Evolutionary conservation across 345 rosid species (phyloP).

Genomic region (Melaleuca quinquenervia): DNA sequence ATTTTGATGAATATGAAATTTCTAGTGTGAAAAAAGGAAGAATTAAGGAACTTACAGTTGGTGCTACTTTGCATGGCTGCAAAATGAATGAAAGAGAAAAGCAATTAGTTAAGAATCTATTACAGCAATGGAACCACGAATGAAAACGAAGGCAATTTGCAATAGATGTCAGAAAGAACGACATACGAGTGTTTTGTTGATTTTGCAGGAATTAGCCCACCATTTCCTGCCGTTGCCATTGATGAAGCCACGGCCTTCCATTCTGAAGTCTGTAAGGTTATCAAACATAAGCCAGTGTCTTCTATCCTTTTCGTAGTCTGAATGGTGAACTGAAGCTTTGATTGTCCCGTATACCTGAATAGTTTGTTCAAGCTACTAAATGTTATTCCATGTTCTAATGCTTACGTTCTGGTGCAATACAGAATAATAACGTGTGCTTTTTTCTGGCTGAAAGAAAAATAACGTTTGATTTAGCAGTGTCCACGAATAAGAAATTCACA

Average conservation of each 20-base stretch:
- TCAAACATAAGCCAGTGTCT: constrained; percentile 53
- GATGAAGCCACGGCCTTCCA: constrained; percentile 83
- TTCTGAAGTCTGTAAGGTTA: constrained; percentile 34
- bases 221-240: constrained; percentile 73
- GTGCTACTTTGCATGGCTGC: constrained; percentile 80
- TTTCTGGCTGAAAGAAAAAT: background rate
- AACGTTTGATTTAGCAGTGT: background rate
- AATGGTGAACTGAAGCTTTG: constrained; percentile 36
- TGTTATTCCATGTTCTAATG: background rate
- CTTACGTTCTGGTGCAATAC: background rate
- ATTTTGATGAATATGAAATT: background rate
- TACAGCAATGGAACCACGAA: too few relatives aligned
- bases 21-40: background rate
- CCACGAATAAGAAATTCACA: background rate
- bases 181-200: constrained; percentile 52
- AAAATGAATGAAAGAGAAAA: background rate
- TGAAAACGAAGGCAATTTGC: background rate
- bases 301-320: constrained; percentile 36
- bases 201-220: constrained; percentile 90
- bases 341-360: constrained; percentile 57
- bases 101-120: background rate
- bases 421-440: background rate
- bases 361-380: background rate
- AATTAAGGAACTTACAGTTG: constrained; percentile 47
- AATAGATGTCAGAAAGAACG: background rate